Evolutionary conservation across 192 early-diverging fungal species (phyloP).

Genomic region (Podila verticillata): DNA sequence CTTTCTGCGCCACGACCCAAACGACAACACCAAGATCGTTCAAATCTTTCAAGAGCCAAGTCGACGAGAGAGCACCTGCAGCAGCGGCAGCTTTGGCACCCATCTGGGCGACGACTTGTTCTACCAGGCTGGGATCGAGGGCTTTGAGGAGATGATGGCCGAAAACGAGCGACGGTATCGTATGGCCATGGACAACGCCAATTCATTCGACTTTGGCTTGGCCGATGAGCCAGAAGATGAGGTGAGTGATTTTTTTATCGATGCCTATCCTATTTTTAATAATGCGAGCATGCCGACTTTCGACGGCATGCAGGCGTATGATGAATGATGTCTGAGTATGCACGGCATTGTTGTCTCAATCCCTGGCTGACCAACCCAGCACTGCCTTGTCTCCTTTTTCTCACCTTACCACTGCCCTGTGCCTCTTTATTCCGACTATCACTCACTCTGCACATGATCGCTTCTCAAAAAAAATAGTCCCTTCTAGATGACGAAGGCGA

Average conservation of each 20-base stretch:
- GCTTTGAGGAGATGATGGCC: slow-evolving; percentile 24
- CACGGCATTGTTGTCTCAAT: not conserved
- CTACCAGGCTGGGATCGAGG: not conserved
- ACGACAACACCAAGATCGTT: slow-evolving; percentile 58
- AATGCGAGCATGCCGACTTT: not conserved
- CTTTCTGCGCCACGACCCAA: slow-evolving; percentile 63
- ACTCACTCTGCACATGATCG: not conserved
- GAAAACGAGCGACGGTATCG: slow-evolving; percentile 21
- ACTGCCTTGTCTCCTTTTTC: not conserved
- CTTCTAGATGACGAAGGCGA: slow-evolving; percentile 31
- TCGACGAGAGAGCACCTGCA: slow-evolving; percentile 36
- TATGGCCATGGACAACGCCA: slow-evolving; percentile 10
- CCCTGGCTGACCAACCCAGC: not conserved
- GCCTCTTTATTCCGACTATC: not conserved
- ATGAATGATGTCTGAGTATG: not conserved
- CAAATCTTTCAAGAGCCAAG: slow-evolving; percentile 55
- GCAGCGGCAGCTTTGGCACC: not conserved
- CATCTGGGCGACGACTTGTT: not conserved
- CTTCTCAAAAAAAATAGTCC: not conserved
- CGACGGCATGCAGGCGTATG: too few species aligned
- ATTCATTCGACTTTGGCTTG: not conserved
- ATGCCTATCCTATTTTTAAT: slow-evolving; percentile 3
- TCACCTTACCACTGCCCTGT: not conserved
- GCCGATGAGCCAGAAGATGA: not conserved
- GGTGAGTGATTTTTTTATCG: not conserved